These are phyloP conservation scores for Limonomyces culmigenus DNA, from an alignment of 1,284 basidiomycete species.

Conservation along the genomic window DNA sequence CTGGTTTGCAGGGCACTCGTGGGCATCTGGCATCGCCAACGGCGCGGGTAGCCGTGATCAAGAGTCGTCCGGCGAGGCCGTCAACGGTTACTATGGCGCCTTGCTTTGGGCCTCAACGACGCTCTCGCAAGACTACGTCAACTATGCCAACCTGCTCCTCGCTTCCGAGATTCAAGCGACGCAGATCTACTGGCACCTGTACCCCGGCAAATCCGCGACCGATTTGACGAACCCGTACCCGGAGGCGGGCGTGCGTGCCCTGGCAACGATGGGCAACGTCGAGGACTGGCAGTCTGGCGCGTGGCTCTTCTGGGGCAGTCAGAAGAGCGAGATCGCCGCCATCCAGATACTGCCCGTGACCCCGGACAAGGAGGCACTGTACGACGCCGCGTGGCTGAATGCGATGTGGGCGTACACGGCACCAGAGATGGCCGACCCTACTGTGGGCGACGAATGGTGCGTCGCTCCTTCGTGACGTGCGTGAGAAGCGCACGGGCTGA, in stretches of 20 bases:
- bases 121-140: constrained; percentile 13
- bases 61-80: constrained; percentile 17
- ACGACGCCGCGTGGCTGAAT: constrained; percentile 15
- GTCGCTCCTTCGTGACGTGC: constrained; percentile 16
- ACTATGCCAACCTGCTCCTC: constrained; percentile 16
- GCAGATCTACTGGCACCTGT: constrained; percentile 19
- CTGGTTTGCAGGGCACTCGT: no score
- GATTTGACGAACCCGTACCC: constrained; percentile 19
- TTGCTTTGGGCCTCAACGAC: constrained; percentile 15
- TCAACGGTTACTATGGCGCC: constrained; percentile 18
- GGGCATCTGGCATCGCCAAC: constrained; percentile 18
- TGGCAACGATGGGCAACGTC: constrained; percentile 18
- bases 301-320: constrained; percentile 20
- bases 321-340: constrained; percentile 17
- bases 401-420: constrained; percentile 13
- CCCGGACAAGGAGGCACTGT: constrained; percentile 17
- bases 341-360: constrained; percentile 20
- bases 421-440: constrained; percentile 13
- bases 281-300: constrained; percentile 18
- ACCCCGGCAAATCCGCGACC: constrained; percentile 12
- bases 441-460: constrained; percentile 17
- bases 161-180: constrained; percentile 18
- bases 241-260: constrained; percentile 13
- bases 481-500: constrained; percentile 10
- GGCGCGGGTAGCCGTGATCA: constrained; percentile 18